phyloP scores from a whole-genome alignment of 2,329 filamentous ascomycete genomes.

The Paecilomyces formosus region DNA sequence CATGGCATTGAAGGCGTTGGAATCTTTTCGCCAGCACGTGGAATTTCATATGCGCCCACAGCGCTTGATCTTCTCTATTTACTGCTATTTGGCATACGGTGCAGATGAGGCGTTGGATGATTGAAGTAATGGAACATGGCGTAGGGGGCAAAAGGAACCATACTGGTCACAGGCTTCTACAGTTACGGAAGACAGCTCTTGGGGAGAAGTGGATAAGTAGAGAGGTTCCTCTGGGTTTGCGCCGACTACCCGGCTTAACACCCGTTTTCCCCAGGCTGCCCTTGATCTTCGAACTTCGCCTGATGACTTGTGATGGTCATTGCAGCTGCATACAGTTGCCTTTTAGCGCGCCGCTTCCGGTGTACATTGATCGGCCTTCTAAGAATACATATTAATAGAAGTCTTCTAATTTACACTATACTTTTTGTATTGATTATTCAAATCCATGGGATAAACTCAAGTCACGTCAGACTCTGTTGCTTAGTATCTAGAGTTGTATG shows the following conservation, averaged over 20 bases:
- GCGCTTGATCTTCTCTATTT: slow-evolving; percentile 1
- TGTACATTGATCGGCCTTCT: background rate
- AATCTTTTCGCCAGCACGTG: background rate
- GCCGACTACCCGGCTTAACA: background rate
- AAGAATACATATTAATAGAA: background rate
- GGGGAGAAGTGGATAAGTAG: background rate
- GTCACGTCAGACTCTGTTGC: too few species aligned
- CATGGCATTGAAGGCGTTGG: slow-evolving; percentile 2
- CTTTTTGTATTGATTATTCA: background rate
- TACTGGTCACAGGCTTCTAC: background rate
- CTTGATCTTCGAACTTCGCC: background rate
- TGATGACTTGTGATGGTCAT: background rate
- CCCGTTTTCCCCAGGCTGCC: background rate
- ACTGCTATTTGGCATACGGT: slow-evolving; percentile 1
- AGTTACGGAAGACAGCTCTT: background rate
- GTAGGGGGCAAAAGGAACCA: background rate
- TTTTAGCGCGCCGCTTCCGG: background rate
- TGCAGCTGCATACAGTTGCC: background rate
- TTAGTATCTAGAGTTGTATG: background rate
- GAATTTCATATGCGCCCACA: background rate
- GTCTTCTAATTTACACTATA: background rate
- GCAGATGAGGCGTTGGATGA: background rate
- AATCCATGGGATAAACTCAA: too few species aligned
- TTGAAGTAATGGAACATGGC: background rate
- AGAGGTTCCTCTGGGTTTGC: background rate